phyloP scores from a whole-genome alignment of 257 asterid genomes.

The Dorcoceras hygrometricum region DNA sequence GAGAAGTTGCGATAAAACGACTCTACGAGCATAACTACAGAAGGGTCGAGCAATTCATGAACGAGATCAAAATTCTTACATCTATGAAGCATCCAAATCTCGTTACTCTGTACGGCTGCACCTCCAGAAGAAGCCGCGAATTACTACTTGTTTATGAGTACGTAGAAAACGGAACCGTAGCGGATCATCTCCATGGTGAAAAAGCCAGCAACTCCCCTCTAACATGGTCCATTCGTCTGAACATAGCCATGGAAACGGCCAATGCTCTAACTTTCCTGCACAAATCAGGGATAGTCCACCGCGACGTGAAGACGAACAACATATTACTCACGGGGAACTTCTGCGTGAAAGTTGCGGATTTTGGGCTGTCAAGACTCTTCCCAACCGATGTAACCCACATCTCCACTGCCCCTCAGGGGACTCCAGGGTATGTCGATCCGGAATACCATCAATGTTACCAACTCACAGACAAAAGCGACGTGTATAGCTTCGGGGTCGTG shows the following conservation, averaged over 20 bases:
- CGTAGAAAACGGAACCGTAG: constrained; percentile 68
- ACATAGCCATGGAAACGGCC: constrained; percentile 70
- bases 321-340: constrained; percentile 58
- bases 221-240: constrained; percentile 59
- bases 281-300: constrained; percentile 58
- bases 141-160: constrained; percentile 81
- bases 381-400: constrained; percentile 61
- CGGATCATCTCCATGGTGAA: constrained; percentile 65
- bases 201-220: constrained; percentile 39
- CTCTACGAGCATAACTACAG: constrained; percentile 67
- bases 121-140: constrained; percentile 62
- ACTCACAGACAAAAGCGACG: constrained; percentile 70
- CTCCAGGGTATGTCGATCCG: constrained; percentile 83
- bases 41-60: constrained; percentile 68
- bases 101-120: constrained; percentile 74
- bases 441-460: constrained; percentile 74
- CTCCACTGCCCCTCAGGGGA: constrained; percentile 87
- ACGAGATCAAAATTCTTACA: constrained; percentile 67
- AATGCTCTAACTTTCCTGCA: constrained; percentile 68
- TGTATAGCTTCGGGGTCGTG: constrained; percentile 78
- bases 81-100: constrained; percentile 61
- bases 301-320: constrained; percentile 74
- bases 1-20: constrained; percentile 87
- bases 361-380: constrained; percentile 69
- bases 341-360: constrained; percentile 75